Percentiles rank a stretch among this genome's conserved stretches.
These are phyloP conservation scores for Physcia stellaris DNA, from an alignment of 495 filamentous ascomycete species.

Conservation along the genomic window DNA sequence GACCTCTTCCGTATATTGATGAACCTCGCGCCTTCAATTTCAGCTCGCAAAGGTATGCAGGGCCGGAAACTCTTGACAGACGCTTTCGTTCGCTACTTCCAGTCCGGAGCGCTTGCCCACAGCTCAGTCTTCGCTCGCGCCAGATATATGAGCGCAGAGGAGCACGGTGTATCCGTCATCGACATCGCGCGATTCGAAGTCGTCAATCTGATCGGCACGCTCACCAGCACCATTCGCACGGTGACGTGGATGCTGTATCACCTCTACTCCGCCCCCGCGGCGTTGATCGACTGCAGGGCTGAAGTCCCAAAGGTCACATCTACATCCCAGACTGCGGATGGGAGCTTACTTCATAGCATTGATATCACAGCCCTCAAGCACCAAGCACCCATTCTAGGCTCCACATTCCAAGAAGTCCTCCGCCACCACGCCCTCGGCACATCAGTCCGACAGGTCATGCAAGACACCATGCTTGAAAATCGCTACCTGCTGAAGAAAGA, in stretches of 20 bases:
- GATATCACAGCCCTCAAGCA: slow-evolving; percentile 9
- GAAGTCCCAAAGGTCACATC: slow-evolving; percentile 19
- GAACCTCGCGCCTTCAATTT: slow-evolving; percentile 24
- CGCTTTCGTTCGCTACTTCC: slow-evolving; percentile 31
- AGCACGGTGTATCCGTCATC: slow-evolving; percentile 21
- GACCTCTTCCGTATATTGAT: slow-evolving; percentile 24
- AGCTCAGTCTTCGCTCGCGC: slow-evolving; percentile 22
- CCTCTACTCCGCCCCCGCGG: slow-evolving; percentile 22
- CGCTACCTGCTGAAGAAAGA: slow-evolving; percentile 19
- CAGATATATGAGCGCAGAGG: slow-evolving; percentile 20
- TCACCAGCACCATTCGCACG: slow-evolving; percentile 33
- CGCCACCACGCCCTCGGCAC: slow-evolving; percentile 16
- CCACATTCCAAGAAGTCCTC: slow-evolving; percentile 27
- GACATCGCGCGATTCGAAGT: slow-evolving; percentile 32
- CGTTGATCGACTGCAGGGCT: slow-evolving; percentile 24
- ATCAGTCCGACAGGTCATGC: slow-evolving; percentile 16
- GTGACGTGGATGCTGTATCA: slow-evolving; percentile 33
- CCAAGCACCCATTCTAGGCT: slow-evolving; percentile 24
- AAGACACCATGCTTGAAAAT: slow-evolving; percentile 22
- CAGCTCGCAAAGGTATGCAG: slow-evolving; percentile 25
- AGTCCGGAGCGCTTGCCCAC: slow-evolving; percentile 18
- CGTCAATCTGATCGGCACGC: slow-evolving; percentile 22
- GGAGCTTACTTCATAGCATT: slow-evolving; percentile 7
- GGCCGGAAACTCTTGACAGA: slow-evolving; percentile 22
- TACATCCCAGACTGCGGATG: background rate